Conservation (phyloP, 2,329 filamentous ascomycete species). For the Penicillium sp. region DNA sequence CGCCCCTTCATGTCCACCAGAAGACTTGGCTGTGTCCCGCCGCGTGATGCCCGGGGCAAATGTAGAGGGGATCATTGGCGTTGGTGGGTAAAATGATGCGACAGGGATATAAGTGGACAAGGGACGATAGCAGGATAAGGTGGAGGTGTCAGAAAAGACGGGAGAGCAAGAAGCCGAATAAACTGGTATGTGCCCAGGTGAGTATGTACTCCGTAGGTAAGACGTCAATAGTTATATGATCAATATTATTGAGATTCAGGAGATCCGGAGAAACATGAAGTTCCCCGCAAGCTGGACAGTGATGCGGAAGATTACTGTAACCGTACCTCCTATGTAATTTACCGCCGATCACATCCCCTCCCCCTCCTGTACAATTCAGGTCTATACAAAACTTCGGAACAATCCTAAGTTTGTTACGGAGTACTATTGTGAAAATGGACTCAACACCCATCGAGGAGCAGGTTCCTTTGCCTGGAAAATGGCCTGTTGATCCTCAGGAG, state of each 20-base stretch:
- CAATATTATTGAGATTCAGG: neutral
- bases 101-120: neutral
- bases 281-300: constrained; percentile 3
- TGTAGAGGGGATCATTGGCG: constrained; percentile 32
- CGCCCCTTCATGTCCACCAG: constrained; percentile 24
- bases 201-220: no score
- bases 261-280: neutral
- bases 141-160: neutral
- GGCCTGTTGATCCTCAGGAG: constrained; percentile 64
- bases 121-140: neutral
- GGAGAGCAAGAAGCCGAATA: neutral
- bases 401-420: neutral
- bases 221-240: neutral
- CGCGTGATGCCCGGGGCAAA: constrained; percentile 33
- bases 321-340: constrained; percentile 5
- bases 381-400: neutral
- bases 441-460: constrained; percentile 25
- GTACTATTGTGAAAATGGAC: constrained; percentile 8
- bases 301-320: constrained; percentile 3
- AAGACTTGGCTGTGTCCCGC: constrained; percentile 35
- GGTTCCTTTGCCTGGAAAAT: constrained; percentile 55
- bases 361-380: neutral
- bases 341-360: constrained; percentile 5
- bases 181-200: neutral
- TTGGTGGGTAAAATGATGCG: constrained; percentile 1